These are phyloP conservation scores for Alliaria petiolata DNA, from an alignment of 345 rosid genomes.

Conservation along the genomic window DNA sequence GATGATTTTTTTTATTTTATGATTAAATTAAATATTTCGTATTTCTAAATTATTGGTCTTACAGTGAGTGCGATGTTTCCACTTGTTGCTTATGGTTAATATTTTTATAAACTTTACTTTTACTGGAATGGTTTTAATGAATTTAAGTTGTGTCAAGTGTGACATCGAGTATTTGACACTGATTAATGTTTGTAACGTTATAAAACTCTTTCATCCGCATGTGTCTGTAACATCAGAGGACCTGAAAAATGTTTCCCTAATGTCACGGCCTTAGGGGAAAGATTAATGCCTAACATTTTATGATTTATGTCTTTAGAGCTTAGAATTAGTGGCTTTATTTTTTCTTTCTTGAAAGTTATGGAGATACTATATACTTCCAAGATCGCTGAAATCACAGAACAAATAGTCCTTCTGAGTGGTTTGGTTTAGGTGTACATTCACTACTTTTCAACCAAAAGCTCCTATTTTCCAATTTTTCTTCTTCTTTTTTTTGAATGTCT, in stretches of 20 bases:
- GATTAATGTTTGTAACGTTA: background rate
- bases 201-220: background rate
- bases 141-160: too few relatives aligned
- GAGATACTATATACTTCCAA: background rate
- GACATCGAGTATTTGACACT: background rate
- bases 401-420: background rate
- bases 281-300: background rate
- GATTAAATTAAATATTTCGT: too few relatives aligned
- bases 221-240: background rate
- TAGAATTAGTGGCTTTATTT: background rate
- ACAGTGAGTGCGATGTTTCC: too few relatives aligned
- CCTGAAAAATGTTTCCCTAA: background rate
- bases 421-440: conserved; percentile 8
- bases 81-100: too few relatives aligned
- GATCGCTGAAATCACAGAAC: background rate
- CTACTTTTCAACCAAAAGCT: conserved; percentile 3
- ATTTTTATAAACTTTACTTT: too few relatives aligned
- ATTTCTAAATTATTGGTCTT: too few relatives aligned
- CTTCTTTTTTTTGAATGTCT: background rate
- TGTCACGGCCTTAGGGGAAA: background rate
- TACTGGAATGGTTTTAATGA: too few relatives aligned
- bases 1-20: too few relatives aligned
- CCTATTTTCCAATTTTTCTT: background rate
- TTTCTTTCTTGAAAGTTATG: background rate
- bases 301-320: background rate